phyloP scores from a whole-genome alignment of 2,329 filamentous ascomycete species.

The Neoascochyta sp. region DNA sequence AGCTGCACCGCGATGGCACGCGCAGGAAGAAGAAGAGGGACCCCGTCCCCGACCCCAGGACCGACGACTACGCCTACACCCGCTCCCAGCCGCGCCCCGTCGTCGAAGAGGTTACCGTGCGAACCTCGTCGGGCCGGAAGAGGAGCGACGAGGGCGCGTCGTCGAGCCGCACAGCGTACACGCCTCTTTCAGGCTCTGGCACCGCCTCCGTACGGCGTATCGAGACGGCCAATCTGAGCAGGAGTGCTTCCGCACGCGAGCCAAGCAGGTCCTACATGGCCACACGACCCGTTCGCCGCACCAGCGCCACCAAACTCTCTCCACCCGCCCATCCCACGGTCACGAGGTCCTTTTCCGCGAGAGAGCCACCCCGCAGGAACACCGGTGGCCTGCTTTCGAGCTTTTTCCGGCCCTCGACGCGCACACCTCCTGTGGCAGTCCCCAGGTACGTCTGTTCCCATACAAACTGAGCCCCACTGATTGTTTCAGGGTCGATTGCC shows the following conservation, averaged over 20 bases:
- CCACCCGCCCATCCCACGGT: constrained; percentile 20
- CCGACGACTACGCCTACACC: constrained; percentile 33
- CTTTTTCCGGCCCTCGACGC: constrained; percentile 27
- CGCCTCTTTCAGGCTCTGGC: constrained; percentile 32
- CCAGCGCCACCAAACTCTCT: constrained; percentile 28
- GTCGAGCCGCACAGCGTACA: constrained; percentile 33
- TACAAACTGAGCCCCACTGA: no score
- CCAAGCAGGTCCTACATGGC: constrained; percentile 25
- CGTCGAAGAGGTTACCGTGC: constrained; percentile 27
- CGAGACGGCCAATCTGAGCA: constrained; percentile 30
- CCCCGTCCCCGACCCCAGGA: constrained; percentile 19
- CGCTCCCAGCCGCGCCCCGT: constrained; percentile 25
- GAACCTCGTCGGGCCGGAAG: constrained; percentile 24
- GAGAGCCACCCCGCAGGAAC: constrained; percentile 27
- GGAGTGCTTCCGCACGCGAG: constrained; percentile 32
- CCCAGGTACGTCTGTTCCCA: constrained; percentile 14
- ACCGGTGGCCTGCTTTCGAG: constrained; percentile 32
- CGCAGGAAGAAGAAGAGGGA: constrained; percentile 27
- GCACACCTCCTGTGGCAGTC: constrained; percentile 23
- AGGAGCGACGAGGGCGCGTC: constrained; percentile 35
- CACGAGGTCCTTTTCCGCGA: constrained; percentile 23
- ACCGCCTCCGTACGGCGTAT: constrained; percentile 28
- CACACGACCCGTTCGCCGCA: constrained; percentile 28
- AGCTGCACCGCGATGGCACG: constrained; percentile 27
- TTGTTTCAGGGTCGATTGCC: constrained; percentile 61